Percentiles rank a stretch among this genome's conserved stretches.
Evolutionary conservation across 164 flowering plant species (phyloP).

Genomic region (Magnolia sinica): DNA sequence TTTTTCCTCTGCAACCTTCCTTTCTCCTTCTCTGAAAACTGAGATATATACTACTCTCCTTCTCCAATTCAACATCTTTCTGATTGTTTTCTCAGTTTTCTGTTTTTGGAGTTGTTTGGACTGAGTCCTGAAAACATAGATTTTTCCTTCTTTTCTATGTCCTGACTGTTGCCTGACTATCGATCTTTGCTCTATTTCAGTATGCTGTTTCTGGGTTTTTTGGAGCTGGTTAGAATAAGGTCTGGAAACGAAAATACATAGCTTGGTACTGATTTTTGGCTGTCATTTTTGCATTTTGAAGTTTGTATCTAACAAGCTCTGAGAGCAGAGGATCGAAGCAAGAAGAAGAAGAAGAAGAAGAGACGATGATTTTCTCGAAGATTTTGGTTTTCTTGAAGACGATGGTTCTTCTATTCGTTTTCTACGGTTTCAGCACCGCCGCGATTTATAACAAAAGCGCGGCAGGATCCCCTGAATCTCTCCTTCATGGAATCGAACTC

Average conservation of each 20-base stretch:
- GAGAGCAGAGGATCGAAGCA: neutral
- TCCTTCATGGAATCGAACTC: constrained; percentile 48
- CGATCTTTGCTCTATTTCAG: neutral
- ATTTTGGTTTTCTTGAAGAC: neutral
- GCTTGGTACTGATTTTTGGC: neutral
- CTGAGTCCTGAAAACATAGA: neutral
- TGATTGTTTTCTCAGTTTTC: neutral
- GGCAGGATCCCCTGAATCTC: constrained; percentile 24
- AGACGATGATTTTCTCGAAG: constrained; percentile 22
- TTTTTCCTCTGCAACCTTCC: neutral
- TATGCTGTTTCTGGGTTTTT: neutral
- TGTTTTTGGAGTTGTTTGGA: neutral
- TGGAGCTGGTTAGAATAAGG: neutral
- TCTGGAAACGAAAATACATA: too few species aligned
- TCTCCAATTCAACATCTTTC: neutral
- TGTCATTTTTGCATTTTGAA: neutral
- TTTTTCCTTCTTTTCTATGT: neutral
- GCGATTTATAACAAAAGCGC: constrained; percentile 15
- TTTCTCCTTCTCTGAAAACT: neutral
- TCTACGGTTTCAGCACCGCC: constrained; percentile 14
- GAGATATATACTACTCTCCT: neutral
- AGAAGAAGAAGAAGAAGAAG: constrained; percentile 15
- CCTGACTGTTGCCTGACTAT: neutral
- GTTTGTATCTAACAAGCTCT: neutral
- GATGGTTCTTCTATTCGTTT: constrained; percentile 23